Percentiles rank a stretch among this genome's conserved stretches.
Conservation (phyloP, 768 basidiomycete species). For the Podaxis carcinomalis region DNA sequence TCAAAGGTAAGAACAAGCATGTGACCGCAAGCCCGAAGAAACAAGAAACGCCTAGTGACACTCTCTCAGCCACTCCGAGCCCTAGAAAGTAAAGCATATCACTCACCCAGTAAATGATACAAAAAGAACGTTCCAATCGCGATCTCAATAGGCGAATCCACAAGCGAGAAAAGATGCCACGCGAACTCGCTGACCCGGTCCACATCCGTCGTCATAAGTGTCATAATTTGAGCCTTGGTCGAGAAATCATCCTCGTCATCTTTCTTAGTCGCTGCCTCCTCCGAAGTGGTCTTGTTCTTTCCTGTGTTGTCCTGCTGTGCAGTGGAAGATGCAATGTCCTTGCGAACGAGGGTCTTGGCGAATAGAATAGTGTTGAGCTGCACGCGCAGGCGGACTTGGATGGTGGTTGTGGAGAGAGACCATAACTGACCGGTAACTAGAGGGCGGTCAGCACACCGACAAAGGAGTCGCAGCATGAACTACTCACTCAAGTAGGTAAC, state of each 20-base stretch:
- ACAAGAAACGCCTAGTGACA: constrained; percentile 51
- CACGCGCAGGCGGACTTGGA: constrained; percentile 67
- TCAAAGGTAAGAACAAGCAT: constrained; percentile 68
- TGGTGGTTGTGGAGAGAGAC: constrained; percentile 61
- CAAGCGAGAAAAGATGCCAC: constrained; percentile 71
- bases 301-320: constrained; percentile 19
- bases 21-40: constrained; percentile 78
- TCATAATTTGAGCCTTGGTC: constrained; percentile 83
- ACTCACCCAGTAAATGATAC: constrained; percentile 68
- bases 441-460: background rate
- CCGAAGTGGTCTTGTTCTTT: constrained; percentile 12
- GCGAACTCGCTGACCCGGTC: constrained; percentile 85
- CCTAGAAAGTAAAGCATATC: constrained; percentile 3
- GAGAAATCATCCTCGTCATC: constrained; percentile 57
- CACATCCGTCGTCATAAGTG: constrained; percentile 92
- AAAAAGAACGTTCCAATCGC: constrained; percentile 70
- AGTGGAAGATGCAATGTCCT: constrained; percentile 73
- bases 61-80: background rate
- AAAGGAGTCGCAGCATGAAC: background rate
- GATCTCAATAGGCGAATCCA: constrained; percentile 83
- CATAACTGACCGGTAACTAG: constrained; percentile 66
- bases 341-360: constrained; percentile 81
- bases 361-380: constrained; percentile 85
- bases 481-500: constrained; percentile 29
- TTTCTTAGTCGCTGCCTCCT: constrained; percentile 13